A percentile compares a stretch with the other conserved stretches of the same genome.
phyloP scores from a whole-genome alignment of 202 grass and related monocot species.

The Brachypodium distachyon region DNA sequence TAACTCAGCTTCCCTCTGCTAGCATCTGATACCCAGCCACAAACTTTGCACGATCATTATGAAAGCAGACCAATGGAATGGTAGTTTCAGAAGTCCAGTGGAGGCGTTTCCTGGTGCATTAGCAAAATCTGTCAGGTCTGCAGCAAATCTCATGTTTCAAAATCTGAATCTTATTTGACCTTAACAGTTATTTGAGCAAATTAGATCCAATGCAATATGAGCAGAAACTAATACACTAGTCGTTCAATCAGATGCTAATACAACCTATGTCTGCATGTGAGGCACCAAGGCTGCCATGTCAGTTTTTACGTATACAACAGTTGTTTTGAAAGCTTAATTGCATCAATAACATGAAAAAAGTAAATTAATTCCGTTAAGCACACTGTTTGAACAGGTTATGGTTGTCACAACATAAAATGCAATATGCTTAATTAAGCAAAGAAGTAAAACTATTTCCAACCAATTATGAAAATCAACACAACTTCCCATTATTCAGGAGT shows the following conservation, averaged over 20 bases:
- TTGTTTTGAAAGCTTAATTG: too few species aligned
- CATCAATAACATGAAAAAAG: background rate
- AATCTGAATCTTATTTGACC: background rate
- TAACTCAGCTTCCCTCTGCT: background rate
- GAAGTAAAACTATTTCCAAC: background rate
- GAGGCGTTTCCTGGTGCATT: constrained; percentile 30
- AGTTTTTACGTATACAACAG: background rate
- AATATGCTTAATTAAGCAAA: constrained; percentile 11
- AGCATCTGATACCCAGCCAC: background rate
- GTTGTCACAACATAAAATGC: too few species aligned
- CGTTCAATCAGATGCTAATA: background rate
- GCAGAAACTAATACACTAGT: background rate
- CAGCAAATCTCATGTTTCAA: background rate
- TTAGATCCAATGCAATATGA: background rate
- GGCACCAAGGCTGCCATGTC: background rate
- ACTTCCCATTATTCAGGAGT: background rate
- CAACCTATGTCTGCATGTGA: background rate
- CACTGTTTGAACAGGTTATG: too few species aligned
- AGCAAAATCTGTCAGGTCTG: background rate
- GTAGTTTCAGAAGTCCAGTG: constrained; percentile 10
- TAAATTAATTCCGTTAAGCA: background rate
- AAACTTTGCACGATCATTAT: background rate
- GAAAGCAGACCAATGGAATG: background rate
- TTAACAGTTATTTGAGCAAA: background rate
- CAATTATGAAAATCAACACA: background rate